Evolutionary conservation across 1,284 basidiomycete genomes (phyloP), one percentile per base, ranked within the genome.

Genomic region (Moniliophthora roreri): DNA sequence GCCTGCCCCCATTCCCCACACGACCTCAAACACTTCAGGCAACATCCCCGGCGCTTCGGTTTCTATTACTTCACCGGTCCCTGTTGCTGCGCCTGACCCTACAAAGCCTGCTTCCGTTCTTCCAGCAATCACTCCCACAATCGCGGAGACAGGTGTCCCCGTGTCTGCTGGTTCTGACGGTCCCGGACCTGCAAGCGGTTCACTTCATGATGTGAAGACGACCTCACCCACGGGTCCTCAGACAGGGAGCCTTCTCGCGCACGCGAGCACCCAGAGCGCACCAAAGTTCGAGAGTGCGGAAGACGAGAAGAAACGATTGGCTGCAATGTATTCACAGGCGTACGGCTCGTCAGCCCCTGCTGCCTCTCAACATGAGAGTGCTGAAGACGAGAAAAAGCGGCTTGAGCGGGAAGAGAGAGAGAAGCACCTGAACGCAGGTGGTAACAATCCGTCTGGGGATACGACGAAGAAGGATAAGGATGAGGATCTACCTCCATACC

Each of bases 331-430:
- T 69, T 68, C 71, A 48, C 68, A 69, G 57, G 65, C 65, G 35
- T 58, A 59, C 39, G 38, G 59, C 36, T 59, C 49, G 51, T 32
- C 59, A 32, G 34, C 57, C 55, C 10, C 54, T 49, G 34, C 60
- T 16, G 60, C 65, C 23, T 54, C 60, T 18, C 62, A 58, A 41
- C 64, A 69, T 20, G 82, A 85, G 63, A 74, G 71, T 56, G 81
- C 85, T 0, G 84, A 82, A 56, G 82, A 85, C 16, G 85, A 87
- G 74, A 88, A 88, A 76, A 80, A 75, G 68, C 71, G 87, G 32
- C 65, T 87, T 35, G 83, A 87, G 64, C 76, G 78, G 48, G 84
- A 88, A 63, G 83, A 86, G 60, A 74, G 82, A 50, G 86, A 86
- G 58, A 73, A 75, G 9, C 58, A 84, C 18, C 62, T 82, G 41